phyloP scores from a whole-genome alignment of 202 grass and related monocot species.

The Brachypodium distachyon region DNA sequence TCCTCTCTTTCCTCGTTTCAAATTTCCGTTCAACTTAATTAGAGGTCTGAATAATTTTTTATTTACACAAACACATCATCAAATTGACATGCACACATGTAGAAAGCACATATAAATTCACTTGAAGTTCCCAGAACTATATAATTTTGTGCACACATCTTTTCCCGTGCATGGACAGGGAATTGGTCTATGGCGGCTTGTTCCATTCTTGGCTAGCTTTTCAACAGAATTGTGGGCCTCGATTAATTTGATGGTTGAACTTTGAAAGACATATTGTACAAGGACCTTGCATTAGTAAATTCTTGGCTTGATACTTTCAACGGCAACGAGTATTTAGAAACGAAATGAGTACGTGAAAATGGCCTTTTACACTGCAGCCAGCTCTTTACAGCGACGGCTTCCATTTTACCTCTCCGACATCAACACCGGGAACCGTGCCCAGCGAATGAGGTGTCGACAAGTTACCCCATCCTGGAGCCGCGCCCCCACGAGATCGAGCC shows the following conservation, averaged over 20 bases:
- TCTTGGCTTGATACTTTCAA: too few relatives aligned
- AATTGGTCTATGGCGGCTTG: background rate
- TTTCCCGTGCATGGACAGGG: background rate
- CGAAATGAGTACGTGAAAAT: too few relatives aligned
- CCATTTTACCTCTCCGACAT: background rate
- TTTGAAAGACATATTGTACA: background rate
- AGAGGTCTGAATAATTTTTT: background rate
- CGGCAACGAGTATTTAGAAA: too few relatives aligned
- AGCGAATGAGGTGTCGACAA: constrained; percentile 23
- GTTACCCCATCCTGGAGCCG: constrained; percentile 16
- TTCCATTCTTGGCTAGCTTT: background rate
- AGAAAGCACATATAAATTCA: too few relatives aligned
- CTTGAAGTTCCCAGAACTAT: too few relatives aligned
- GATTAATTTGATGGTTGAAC: background rate
- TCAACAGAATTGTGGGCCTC: background rate
- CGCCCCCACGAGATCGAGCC: too few relatives aligned
- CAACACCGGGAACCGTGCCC: constrained; percentile 15
- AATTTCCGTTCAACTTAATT: background rate
- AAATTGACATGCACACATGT: too few relatives aligned
- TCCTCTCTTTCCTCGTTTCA: background rate
- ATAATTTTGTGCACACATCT: background rate
- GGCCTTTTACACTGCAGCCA: background rate
- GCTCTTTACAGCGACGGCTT: background rate
- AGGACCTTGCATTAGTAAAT: background rate
- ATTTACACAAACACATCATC: background rate